Evolutionary conservation across 768 basidiomycete species (phyloP).

Genomic region (Lyophyllum semitale): DNA sequence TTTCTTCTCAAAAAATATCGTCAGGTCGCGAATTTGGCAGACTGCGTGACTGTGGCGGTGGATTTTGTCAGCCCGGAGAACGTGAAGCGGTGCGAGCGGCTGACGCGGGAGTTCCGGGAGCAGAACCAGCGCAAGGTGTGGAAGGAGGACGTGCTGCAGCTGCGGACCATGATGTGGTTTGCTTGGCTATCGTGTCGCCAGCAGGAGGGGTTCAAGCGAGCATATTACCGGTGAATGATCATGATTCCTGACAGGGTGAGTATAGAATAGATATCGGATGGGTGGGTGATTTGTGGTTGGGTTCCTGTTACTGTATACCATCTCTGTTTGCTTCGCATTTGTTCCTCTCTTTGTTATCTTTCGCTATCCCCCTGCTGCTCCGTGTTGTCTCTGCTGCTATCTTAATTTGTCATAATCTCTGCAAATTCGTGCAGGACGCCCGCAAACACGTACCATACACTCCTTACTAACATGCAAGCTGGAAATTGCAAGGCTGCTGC

Average conservation of each 20-base stretch:
- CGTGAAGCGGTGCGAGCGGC: constrained; percentile 78
- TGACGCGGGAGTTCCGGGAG: constrained; percentile 87
- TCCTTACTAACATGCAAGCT: too few relatives aligned
- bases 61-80: constrained; percentile 97
- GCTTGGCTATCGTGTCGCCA: constrained; percentile 75
- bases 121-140: constrained; percentile 87
- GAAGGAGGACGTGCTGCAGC: constrained; percentile 93
- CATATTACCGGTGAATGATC: neutral
- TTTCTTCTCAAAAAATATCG: neutral
- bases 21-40: constrained; percentile 87
- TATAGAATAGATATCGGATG: neutral
- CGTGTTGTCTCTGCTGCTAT: too few relatives aligned
- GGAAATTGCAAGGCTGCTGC: too few relatives aligned
- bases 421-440: too few relatives aligned
- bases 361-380: too few relatives aligned
- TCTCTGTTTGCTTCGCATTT: too few relatives aligned
- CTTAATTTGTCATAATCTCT: too few relatives aligned
- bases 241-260: neutral
- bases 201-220: constrained; percentile 25
- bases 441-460: too few relatives aligned
- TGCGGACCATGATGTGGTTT: constrained; percentile 93
- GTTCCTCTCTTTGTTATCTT: too few relatives aligned
- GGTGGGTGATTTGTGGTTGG: too few relatives aligned
- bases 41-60: constrained; percentile 93
- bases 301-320: too few relatives aligned